A percentile compares a stretch with the other conserved stretches of the same genome.
Conservation (phyloP, 2,329 filamentous ascomycete species). For the Lachnellula hyalina region DNA sequence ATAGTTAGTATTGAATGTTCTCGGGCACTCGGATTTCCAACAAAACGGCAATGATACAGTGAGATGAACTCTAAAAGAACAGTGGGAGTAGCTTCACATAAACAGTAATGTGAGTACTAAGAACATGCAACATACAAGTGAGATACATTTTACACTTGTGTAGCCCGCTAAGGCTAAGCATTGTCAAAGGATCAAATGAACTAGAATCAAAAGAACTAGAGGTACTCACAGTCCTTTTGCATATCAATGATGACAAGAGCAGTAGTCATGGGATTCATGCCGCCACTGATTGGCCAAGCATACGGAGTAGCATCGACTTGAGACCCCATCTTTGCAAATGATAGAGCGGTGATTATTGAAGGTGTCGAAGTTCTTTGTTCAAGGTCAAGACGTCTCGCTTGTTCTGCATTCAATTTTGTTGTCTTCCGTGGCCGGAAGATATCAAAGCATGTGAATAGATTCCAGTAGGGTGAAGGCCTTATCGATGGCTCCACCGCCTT, state of each 20-base stretch:
- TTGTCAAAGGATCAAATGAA: too few species aligned
- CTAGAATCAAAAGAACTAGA: background rate
- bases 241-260: conserved; percentile 51
- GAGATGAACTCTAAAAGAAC: too few species aligned
- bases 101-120: background rate
- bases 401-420: background rate
- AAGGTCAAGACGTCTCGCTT: background rate
- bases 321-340: conserved; percentile 5
- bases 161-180: too few species aligned
- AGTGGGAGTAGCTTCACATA: background rate
- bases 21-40: background rate
- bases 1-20: conserved; percentile 6
- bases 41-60: too few species aligned
- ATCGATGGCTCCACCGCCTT: background rate
- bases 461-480: background rate
- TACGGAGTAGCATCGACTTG: conserved; percentile 31
- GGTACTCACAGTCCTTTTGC: conserved; percentile 44
- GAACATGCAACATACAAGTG: background rate
- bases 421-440: background rate
- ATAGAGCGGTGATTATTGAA: background rate
- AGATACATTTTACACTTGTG: too few species aligned
- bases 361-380: background rate
- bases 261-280: conserved; percentile 38
- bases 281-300: conserved; percentile 36
- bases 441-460: background rate